A percentile compares a stretch with the other conserved stretches of the same genome.
phyloP scores from a whole-genome alignment of 2,329 filamentous ascomycete species.

The Leptographium wingfieldii region DNA sequence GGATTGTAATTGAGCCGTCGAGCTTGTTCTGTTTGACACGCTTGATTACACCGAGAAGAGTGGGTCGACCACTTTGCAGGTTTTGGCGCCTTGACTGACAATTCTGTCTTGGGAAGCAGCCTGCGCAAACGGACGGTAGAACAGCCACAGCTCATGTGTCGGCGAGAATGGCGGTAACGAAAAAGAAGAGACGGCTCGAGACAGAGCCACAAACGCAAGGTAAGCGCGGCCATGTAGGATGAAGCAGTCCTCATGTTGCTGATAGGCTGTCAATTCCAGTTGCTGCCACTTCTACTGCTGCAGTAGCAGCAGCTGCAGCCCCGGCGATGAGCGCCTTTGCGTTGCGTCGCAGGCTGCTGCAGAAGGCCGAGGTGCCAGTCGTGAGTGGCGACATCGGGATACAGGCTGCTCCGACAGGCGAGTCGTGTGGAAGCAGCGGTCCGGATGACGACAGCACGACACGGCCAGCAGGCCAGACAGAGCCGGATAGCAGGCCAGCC shows the following conservation, averaged over 20 bases:
- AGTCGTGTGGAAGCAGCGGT: not conserved
- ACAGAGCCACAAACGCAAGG: constrained; percentile 19
- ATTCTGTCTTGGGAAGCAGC: not conserved
- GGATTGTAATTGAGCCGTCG: not conserved
- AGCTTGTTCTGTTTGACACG: not conserved
- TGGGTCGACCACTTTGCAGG: not conserved
- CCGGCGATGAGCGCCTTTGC: constrained; percentile 32
- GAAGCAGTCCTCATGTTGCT: not conserved
- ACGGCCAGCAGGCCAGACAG: not conserved
- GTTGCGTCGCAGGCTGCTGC: constrained; percentile 25
- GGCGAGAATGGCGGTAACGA: constrained; percentile 12
- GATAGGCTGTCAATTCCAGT: not conserved
- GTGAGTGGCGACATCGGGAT: not conserved
- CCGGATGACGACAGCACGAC: not conserved
- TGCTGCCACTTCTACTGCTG: not conserved
- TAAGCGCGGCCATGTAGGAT: constrained; percentile 9
- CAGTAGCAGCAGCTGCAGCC: not conserved
- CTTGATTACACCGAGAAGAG: not conserved
- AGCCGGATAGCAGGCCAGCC: not conserved
- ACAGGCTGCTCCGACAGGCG: not conserved
- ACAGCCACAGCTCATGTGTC: not conserved
- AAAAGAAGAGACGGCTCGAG: constrained; percentile 28
- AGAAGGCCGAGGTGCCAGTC: constrained; percentile 9
- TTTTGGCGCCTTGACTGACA: not conserved
- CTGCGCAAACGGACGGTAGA: not conserved